Evolutionary conservation across 805 yeast species (phyloP).

Genomic region (Isabelozyma heimii): DNA sequence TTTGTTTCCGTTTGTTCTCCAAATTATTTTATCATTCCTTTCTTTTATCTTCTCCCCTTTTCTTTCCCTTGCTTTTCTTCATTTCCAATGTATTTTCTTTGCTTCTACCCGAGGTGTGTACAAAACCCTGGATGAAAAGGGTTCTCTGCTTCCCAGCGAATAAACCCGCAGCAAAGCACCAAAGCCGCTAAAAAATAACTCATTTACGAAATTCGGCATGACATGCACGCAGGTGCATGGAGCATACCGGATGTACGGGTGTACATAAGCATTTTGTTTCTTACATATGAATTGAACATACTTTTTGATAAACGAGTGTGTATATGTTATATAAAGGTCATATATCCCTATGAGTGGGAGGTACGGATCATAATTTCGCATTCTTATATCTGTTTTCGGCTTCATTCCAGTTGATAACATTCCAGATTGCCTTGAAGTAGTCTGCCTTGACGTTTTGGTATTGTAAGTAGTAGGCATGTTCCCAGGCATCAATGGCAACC

Average conservation of each 20-base stretch:
- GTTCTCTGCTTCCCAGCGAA: too few species aligned
- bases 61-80: background rate
- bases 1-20: background rate
- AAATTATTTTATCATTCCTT: background rate
- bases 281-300: too few species aligned
- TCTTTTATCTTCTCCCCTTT: background rate
- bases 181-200: too few species aligned
- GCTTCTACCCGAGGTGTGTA: background rate
- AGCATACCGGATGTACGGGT: too few species aligned
- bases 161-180: too few species aligned
- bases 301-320: too few species aligned
- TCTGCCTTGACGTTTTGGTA: slow-evolving; percentile 51
- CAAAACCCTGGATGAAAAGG: too few species aligned
- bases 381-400: slow-evolving; percentile 42
- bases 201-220: too few species aligned
- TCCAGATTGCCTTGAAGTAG: slow-evolving; percentile 50
- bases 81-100: background rate
- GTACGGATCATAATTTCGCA: background rate
- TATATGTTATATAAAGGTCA: too few species aligned
- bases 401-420: slow-evolving; percentile 49
- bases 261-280: too few species aligned
- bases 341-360: too few species aligned
- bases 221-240: too few species aligned
- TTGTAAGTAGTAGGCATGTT: slow-evolving; percentile 53
- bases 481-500: slow-evolving; percentile 55